Evolutionary conservation across 2,329 filamentous ascomycete species (phyloP).

Genomic region (Fusarium devonianum): DNA sequence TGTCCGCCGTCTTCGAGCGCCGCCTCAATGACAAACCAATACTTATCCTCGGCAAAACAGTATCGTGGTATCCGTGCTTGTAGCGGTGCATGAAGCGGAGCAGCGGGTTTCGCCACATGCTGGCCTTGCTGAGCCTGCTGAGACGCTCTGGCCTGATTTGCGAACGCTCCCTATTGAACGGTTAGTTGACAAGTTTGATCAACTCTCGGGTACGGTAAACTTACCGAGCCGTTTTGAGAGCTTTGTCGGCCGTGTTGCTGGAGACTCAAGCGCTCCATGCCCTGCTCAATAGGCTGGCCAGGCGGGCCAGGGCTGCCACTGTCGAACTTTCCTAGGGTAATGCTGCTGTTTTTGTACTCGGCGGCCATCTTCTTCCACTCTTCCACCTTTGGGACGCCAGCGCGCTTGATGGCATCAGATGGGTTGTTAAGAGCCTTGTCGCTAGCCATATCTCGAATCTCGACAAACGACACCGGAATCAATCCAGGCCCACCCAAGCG

Average conservation of each 20-base stretch:
- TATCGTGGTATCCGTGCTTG: slow-evolving; percentile 88
- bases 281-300: slow-evolving; percentile 65
- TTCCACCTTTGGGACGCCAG: slow-evolving; percentile 92
- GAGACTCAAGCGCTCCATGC: slow-evolving; percentile 82
- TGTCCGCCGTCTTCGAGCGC: slow-evolving; percentile 87
- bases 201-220: slow-evolving; percentile 4
- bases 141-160: slow-evolving; percentile 39
- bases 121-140: slow-evolving; percentile 48
- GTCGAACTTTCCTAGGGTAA: slow-evolving; percentile 91
- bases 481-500: slow-evolving; percentile 92
- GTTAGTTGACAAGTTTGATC: not conserved
- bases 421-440: slow-evolving; percentile 84
- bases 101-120: slow-evolving; percentile 51
- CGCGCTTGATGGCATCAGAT: slow-evolving; percentile 82
- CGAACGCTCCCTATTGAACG: slow-evolving; percentile 35
- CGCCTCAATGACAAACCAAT: slow-evolving; percentile 97
- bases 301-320: slow-evolving; percentile 53
- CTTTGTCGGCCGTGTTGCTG: slow-evolving; percentile 47
- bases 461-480: slow-evolving; percentile 95
- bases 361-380: slow-evolving; percentile 99
- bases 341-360: slow-evolving; percentile 99
- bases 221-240: slow-evolving; percentile 43
- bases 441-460: slow-evolving; percentile 92
- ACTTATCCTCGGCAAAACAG: slow-evolving; percentile 96
- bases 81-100: slow-evolving; percentile 75